A percentile compares a stretch with the other conserved stretches of the same genome.
phyloP scores from a whole-genome alignment of 805 yeast species.

The Candida suzukii region DNA sequence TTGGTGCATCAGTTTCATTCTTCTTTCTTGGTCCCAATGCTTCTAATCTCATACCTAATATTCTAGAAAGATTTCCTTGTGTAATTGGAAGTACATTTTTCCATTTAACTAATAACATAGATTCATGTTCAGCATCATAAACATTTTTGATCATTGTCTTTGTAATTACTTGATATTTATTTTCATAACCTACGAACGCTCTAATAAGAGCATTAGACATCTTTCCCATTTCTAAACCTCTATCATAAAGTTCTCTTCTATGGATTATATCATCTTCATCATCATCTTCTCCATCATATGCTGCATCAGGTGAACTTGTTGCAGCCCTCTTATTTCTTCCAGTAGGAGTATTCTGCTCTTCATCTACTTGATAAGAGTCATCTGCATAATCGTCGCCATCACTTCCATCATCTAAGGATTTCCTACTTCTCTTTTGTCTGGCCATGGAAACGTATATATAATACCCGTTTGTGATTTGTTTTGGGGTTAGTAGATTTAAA shows the following conservation, averaged over 20 bases:
- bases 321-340: no score
- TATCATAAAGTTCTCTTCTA: neutral
- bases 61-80: conserved; percentile 6
- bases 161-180: conserved; percentile 19
- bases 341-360: neutral
- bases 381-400: no score
- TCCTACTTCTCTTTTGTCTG: no score
- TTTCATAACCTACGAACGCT: conserved; percentile 21
- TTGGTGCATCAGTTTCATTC: neutral
- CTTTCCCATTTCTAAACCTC: conserved; percentile 3
- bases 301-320: no score
- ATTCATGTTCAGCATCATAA: conserved; percentile 21
- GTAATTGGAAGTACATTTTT: conserved; percentile 7
- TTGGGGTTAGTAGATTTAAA: no score
- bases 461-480: no score
- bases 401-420: no score
- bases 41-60: conserved; percentile 20
- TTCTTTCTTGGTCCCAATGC: conserved; percentile 13
- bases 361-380: neutral
- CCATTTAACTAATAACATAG: conserved; percentile 2
- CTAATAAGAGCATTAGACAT: conserved; percentile 19
- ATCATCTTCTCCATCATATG: neutral
- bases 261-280: neutral
- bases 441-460: no score
- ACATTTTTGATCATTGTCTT: conserved; percentile 19